Evolutionary conservation across 805 yeast species (phyloP).

Genomic region (Nakazawaea wyomingensis): DNA sequence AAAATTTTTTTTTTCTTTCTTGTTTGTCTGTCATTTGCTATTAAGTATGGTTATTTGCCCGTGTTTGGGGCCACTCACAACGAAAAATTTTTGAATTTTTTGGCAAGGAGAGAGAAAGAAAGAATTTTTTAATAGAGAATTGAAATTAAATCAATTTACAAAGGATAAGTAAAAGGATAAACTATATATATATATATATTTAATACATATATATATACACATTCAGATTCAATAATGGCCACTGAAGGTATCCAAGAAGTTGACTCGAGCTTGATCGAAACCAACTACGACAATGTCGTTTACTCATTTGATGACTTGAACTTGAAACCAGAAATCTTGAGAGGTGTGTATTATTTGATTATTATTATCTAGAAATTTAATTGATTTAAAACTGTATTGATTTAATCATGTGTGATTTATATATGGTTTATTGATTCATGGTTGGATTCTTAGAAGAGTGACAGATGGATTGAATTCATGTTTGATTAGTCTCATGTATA

Average conservation of each 20-base stretch:
- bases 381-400: too few relatives aligned
- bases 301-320: conserved; percentile 72
- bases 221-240: conserved; percentile 30
- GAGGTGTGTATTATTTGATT: conserved; percentile 42
- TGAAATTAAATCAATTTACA: too few relatives aligned
- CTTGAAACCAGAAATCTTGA: conserved; percentile 65
- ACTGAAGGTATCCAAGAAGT: conserved; percentile 74
- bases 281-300: conserved; percentile 93
- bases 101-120: too few relatives aligned
- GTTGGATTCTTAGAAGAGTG: too few relatives aligned
- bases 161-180: background rate
- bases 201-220: conserved; percentile 1
- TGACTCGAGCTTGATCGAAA: conserved; percentile 78
- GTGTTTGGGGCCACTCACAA: background rate
- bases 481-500: too few relatives aligned
- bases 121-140: too few relatives aligned
- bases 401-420: too few relatives aligned
- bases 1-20: too few relatives aligned
- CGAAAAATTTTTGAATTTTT: too few relatives aligned
- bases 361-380: too few relatives aligned
- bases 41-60: background rate
- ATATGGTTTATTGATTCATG: too few relatives aligned
- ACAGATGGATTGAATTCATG: too few relatives aligned
- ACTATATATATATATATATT: background rate
- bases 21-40: background rate